Conservation (phyloP, 2,329 filamentous ascomycete species). For the Fusarium pininemorale region DNA sequence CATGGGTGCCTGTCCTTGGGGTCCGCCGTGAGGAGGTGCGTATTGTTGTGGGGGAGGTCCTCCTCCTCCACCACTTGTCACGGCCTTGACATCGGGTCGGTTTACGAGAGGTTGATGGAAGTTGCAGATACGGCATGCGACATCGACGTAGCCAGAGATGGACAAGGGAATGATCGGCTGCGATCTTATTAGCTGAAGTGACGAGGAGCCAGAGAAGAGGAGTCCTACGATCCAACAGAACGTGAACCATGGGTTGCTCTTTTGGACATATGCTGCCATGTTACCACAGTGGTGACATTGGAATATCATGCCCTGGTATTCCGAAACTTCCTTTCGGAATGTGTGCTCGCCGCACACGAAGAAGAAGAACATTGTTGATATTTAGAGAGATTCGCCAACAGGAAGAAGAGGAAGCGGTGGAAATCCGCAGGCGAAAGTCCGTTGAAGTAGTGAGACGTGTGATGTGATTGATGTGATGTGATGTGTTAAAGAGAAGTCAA, state of each 20-base stretch:
- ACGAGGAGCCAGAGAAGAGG: not conserved
- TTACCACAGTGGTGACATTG: conserved; percentile 75
- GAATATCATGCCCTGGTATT: conserved; percentile 69
- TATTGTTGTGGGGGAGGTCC: conserved; percentile 46
- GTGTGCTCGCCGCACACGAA: conserved; percentile 71
- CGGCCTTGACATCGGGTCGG: conserved; percentile 64
- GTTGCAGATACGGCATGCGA: conserved; percentile 79
- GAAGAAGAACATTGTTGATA: conserved; percentile 64
- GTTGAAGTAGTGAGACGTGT: not conserved
- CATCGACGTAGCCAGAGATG: conserved; percentile 72
- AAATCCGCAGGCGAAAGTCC: not conserved
- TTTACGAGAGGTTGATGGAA: conserved; percentile 74
- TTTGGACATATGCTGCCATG: conserved; percentile 67
- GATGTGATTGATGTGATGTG: conserved; percentile 2
- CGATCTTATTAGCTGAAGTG: conserved; percentile 22
- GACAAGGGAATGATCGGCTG: conserved; percentile 79
- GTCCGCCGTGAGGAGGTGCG: conserved; percentile 46
- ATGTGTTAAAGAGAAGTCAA: conserved; percentile 4
- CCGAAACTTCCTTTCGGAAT: conserved; percentile 66
- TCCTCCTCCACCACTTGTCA: conserved; percentile 58
- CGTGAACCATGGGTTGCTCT: conserved; percentile 78
- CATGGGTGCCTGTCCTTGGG: conserved; percentile 43
- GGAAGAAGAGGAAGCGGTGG: not conserved
- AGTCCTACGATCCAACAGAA: conserved; percentile 75
- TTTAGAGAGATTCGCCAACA: not conserved